Evolutionary conservation across 2,329 filamentous ascomycete species (phyloP).

Genomic region (Ophiostoma ips): DNA sequence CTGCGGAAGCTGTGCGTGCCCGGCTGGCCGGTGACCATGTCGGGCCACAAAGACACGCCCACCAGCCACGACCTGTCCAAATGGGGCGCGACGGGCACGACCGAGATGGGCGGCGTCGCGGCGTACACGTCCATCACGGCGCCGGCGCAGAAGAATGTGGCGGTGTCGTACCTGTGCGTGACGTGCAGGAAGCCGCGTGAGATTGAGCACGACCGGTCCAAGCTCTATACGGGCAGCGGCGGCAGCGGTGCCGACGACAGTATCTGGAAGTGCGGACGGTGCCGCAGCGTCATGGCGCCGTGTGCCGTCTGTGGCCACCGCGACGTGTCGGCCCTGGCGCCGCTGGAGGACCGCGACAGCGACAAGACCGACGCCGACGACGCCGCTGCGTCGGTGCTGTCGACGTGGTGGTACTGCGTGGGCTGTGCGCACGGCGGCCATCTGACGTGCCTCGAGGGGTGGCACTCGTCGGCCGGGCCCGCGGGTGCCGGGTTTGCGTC

Average conservation of each 20-base stretch:
- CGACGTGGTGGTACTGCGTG: slow-evolving; percentile 50
- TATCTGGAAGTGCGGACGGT: slow-evolving; percentile 47
- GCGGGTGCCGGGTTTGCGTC: not conserved
- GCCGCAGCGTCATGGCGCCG: slow-evolving; percentile 35
- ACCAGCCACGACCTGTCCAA: slow-evolving; percentile 26
- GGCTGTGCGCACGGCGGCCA: slow-evolving; percentile 51
- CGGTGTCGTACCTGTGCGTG: slow-evolving; percentile 39
- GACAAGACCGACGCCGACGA: not conserved
- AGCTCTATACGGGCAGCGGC: not conserved
- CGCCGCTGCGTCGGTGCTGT: slow-evolving; percentile 17
- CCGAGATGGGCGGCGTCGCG: not conserved
- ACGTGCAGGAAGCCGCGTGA: slow-evolving; percentile 43
- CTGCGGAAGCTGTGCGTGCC: slow-evolving; percentile 46
- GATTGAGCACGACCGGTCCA: slow-evolving; percentile 26
- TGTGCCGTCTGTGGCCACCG: slow-evolving; percentile 47
- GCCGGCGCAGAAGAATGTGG: slow-evolving; percentile 39
- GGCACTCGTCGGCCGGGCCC: slow-evolving; percentile 28
- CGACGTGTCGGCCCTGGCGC: slow-evolving; percentile 22
- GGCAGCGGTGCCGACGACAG: not conserved
- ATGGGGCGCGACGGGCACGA: slow-evolving; percentile 39
- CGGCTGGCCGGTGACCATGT: slow-evolving; percentile 32
- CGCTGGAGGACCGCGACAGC: not conserved
- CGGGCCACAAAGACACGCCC: not conserved
- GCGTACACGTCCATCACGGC: slow-evolving; percentile 32
- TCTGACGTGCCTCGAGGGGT: slow-evolving; percentile 42